phyloP scores from a whole-genome alignment of 768 basidiomycete species.

The Naganishia kalamii region DNA sequence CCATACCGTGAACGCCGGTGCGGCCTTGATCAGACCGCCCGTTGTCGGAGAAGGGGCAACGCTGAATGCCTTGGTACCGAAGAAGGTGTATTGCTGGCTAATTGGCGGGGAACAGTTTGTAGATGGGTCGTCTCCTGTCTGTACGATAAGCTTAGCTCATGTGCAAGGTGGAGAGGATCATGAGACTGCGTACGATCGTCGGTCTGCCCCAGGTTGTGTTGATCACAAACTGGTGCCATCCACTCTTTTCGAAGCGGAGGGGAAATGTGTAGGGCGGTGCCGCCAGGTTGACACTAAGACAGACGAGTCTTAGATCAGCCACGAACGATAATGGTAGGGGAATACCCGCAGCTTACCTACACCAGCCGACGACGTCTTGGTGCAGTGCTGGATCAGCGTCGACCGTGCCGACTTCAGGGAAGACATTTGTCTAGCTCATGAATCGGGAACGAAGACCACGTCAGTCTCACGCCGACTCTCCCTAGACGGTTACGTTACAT shows the following conservation, averaged over 20 bases:
- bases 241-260: conserved; percentile 34
- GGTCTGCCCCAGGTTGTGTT: conserved; percentile 43
- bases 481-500: no score
- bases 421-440: conserved; percentile 36
- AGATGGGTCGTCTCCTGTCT: conserved; percentile 21
- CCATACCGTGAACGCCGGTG: conserved; percentile 35
- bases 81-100: conserved; percentile 33
- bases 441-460: neutral
- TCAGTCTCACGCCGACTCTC: no score
- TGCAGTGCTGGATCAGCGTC: conserved; percentile 9
- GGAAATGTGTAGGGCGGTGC: conserved; percentile 33
- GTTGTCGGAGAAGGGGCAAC: conserved; percentile 33
- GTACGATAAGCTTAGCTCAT: neutral
- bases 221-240: conserved; percentile 44
- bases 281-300: conserved; percentile 16
- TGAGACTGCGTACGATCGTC: conserved; percentile 40
- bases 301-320: neutral
- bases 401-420: conserved; percentile 23
- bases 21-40: conserved; percentile 26
- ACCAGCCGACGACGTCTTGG: conserved; percentile 15
- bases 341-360: conserved; percentile 33
- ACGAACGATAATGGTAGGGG: neutral
- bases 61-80: conserved; percentile 36
- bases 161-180: neutral
- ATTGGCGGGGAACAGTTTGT: conserved; percentile 18